phyloP scores from a whole-genome alignment of 345 rosid species.

The Brassica nigra region DNA sequence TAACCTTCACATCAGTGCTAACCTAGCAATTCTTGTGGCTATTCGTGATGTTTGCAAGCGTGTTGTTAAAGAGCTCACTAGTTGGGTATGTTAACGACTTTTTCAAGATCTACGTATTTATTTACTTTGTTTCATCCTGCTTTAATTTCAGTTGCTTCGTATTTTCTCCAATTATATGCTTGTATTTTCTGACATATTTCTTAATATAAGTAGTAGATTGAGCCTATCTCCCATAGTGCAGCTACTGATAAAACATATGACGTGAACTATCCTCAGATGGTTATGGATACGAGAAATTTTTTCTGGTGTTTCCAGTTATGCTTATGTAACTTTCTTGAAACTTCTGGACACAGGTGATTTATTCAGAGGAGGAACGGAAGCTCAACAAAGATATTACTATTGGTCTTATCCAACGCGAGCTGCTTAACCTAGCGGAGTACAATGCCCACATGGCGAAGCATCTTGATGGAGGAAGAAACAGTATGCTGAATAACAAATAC shows the following conservation, averaged over 20 bases:
- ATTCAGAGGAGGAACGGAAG: slow-evolving; percentile 94
- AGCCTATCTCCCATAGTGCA: not conserved
- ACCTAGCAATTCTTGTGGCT: slow-evolving; percentile 83
- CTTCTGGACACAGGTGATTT: slow-evolving; percentile 63
- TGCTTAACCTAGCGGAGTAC: slow-evolving; percentile 93
- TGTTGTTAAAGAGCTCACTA: slow-evolving; percentile 91
- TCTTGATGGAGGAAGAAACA: slow-evolving; percentile 93
- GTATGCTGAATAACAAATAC: slow-evolving; percentile 48
- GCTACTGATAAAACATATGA: slow-evolving; percentile 2
- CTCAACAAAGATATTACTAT: slow-evolving; percentile 86
- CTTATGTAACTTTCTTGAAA: slow-evolving; percentile 14
- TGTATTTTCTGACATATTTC: not conserved
- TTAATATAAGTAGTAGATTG: not conserved
- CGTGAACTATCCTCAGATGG: not conserved
- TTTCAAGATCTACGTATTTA: slow-evolving; percentile 14
- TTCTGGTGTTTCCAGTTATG: not conserved
- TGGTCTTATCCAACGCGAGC: slow-evolving; percentile 79
- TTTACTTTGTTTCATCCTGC: not conserved
- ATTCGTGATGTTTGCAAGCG: slow-evolving; percentile 96
- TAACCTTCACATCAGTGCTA: slow-evolving; percentile 68
- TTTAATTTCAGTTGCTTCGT: slow-evolving; percentile 5
- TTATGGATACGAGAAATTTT: not conserved
- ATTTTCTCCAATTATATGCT: not conserved
- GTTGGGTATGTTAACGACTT: slow-evolving; percentile 71
- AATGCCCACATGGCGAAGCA: slow-evolving; percentile 91